Base-by-base conservation (phyloP, 345 rosid species). In the Aegle marmelos region DNA sequence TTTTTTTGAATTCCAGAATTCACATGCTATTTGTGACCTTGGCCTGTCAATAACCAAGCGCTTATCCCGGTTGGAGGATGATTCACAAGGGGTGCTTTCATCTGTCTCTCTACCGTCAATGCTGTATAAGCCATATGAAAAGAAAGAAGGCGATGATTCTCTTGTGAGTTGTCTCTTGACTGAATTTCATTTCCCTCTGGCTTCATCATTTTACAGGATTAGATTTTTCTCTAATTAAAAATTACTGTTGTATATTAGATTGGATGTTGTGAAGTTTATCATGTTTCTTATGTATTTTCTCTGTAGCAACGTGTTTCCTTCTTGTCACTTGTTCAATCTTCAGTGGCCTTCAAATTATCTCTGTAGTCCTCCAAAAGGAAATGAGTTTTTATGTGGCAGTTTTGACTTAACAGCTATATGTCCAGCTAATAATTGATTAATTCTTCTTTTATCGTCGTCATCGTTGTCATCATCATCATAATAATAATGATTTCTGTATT, bases 11-110 rank as follows among this genome's bases (percentile, higher is more conserved):
- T 87, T 78, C 68, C 98, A 96, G 99, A 96, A 89, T 78, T 92
- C 97, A 27, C 90, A 90, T 82, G 98, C 97, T 77, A 85, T 96
- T 72, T 90, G 91, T 87, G 99, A 91, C 80, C 92, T 96, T 78
- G 99, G 99, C 80, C 82, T 95, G 82, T 85, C 89, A 58, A 85
- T 92, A 57, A 82, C 79, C 81, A 91, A 89, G 85, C 87, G 79
- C 82, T 82, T 94, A 65, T 80, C 82, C 78, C 86, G 66, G 75
- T 88, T 85, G 84, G 94, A 85, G 61, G 82, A 78, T 27, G 87
- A 81, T 75, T 59, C 85, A 13, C 87, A 87, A 82, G 89, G 68
- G 77, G 73, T 57, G 79, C 60, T 67, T 63, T 79, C 80, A 36
- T 59, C 86, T 65, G 84, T 87, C 81, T 81, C 90, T 74, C 85